phyloP scores from a whole-genome alignment of 345 rosid genomes.

The Rubroshorea leprosula region DNA sequence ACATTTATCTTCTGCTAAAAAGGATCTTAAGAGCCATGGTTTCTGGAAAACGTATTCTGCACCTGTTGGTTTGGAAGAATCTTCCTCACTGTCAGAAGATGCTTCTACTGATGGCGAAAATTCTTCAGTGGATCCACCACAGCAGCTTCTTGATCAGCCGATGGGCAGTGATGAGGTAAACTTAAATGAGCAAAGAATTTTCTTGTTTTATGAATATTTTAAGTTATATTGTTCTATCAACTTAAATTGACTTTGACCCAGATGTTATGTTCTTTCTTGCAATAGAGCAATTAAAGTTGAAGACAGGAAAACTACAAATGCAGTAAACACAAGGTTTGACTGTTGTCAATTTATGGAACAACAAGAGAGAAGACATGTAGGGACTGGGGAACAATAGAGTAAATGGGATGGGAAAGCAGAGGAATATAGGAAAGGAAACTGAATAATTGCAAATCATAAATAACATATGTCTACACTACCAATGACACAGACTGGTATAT shows the following conservation, averaged over 20 bases:
- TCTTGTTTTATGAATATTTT: neutral
- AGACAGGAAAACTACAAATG: too few species aligned
- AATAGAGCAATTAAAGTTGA: too few species aligned
- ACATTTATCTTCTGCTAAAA: conserved; percentile 20
- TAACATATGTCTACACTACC: too few species aligned
- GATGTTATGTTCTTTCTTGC: too few species aligned
- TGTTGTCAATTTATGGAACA: too few species aligned
- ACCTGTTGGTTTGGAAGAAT: conserved; percentile 45
- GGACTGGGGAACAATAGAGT: too few species aligned
- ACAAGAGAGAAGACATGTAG: too few species aligned
- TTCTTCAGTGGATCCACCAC: conserved; percentile 31
- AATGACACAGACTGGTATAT: too few species aligned
- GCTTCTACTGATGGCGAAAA: conserved; percentile 22
- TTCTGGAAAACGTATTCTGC: conserved; percentile 33
- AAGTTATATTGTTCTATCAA: neutral
- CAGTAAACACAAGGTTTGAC: too few species aligned
- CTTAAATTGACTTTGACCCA: neutral
- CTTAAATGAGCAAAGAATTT: neutral
- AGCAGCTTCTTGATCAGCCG: conserved; percentile 38
- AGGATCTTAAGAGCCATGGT: conserved; percentile 22
- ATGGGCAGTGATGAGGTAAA: conserved; percentile 55
- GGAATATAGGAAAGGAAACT: too few species aligned
- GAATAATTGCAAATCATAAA: too few species aligned
- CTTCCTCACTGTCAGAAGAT: conserved; percentile 31
- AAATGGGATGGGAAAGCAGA: too few species aligned